Base-by-base conservation (phyloP, 352 stramenopile genomes). In the Globisporangium yorkense region DNA sequence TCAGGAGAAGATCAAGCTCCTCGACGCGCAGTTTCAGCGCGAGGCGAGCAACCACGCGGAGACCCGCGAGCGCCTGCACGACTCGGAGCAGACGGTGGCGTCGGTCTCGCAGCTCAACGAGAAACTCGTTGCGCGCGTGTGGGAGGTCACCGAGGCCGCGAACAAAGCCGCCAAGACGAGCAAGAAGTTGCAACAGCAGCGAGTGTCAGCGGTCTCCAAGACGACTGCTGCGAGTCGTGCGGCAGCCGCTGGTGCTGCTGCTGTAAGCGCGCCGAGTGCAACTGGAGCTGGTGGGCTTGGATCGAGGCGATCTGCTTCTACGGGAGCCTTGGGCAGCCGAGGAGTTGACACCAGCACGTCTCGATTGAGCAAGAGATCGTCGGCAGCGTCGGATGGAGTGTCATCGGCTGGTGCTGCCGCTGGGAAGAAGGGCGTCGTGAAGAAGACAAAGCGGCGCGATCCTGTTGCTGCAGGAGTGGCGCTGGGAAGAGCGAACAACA, bases 31-130 rank as follows among this genome's bases (percentile, higher is more conserved):
- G 40, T 62, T 82, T 27, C 57, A 83, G 35, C 69, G 69, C 8
- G 76, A 84, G 58, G 54, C 70, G 8, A 67, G 54, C n/a, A 78
- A 68, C 45, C 71, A 85, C 50, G 56, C 72, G 0, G 68, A 84
- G 51, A 74, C 69, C 0, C 74, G 67, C 50, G 70, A 77, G 54
- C 71, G 72, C 0, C 49, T 89, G 1, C 69, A 70, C 33, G 72
- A 87, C n/a, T 65, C 79, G 0, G 81, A 91, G 81, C 72, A 89
- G 78, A 88, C 77, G 1, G 66, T 88, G 33, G 70, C 68, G 13
- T 77, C 74, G 6, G 72, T 92, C 20, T 83, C 80, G 2, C 77
- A 89, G 51, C 59, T 88, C 18, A 88, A 92, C 39, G 79, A 92
- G 37, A 88, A 88, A 44, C 59, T 92, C 16, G 75, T 89, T 2